Base-by-base conservation (phyloP, 2,329 filamentous ascomycete genomes). In the Fusarium sp. region DNA sequence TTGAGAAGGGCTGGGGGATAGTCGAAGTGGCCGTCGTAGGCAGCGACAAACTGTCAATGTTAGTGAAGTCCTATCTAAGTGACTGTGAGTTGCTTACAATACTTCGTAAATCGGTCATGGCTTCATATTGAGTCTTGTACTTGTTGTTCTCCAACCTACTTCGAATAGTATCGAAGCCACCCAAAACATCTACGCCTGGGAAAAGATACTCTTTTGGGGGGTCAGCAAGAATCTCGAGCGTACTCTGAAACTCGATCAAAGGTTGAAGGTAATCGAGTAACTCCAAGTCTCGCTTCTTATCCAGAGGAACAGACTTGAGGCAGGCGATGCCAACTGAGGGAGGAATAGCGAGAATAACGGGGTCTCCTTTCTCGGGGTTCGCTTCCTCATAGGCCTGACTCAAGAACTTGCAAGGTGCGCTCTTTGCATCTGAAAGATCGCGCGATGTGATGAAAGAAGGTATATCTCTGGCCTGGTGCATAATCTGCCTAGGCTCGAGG, bases 21-120 rank as follows among this genome's bases (percentile, higher is more conserved):
- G 52, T 72, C 64, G 56, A 75, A 75, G 55, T 75, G 74, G 2
- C 67, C 63, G 24, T 75, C 74, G 18, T 74, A 65, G 10, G 72
- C 63, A 11, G 73, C 64, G 3, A 52, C 61, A 22, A 69, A 75
- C 74, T 75, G 30, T 7, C 3, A 12, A 16, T 27, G 30, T 70
- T 9, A 34, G 32, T 10, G 16, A 4, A 32, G 30, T 32, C 14
- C 7, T 32, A 16, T 32, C 30, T 32, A 9, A 32, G 30, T 9
- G 8, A 16, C 14, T 16, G 14, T 16, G 2, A 9, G 30, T 8
- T 34, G 2, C 32, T 34, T 34, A 75, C 73, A 65, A 75, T 45
- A 18, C 67, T 74, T 53, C 70, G 57, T 12, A 75, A 37, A 8
- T 72, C 73, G 12, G 49, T 54, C 73, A 75, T 74, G 29, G 73